Evolutionary conservation across 345 rosid species (phyloP), one percentile per base, ranked within the genome.

Genomic region (Dovyalis caffra): DNA sequence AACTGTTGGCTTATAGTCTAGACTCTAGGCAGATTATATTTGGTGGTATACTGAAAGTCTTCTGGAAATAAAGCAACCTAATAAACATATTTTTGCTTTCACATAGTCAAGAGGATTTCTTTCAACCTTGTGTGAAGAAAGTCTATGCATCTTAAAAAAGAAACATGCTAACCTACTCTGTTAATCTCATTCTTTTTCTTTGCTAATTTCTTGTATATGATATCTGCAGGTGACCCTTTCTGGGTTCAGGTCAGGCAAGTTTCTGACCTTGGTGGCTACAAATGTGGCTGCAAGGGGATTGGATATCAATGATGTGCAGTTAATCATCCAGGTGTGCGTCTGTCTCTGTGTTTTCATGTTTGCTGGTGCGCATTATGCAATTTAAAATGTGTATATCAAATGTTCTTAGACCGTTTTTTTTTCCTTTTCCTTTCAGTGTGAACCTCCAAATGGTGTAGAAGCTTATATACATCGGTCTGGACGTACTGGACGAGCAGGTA

Each of bases 401-500:
- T 26, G 12, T 57, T 57, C 74, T 81, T 6, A 83, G n/a, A n/a
- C n/a, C n/a, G n/a, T n/a, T n/a, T n/a, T n/a, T n/a, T 16, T 14
- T 12, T n/a, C 11, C 68, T 63, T 61, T 68, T 18, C 77, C 21
- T 75, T 85, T 28, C 68, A 96, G 99, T 92, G 97, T 81, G 98
- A 93, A 85, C 98, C 99, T 60, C 99, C 99, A 10, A 97, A 95
- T 61, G 99, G 93, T 64, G 97, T 93, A 32, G 98, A 96, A 87
- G 97, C 89, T 18, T 96, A 96, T 53, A 96, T 96, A 26, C 99
- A 96, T 86, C 90, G 99, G 64, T 96, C 99, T 69, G 99, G 99
- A 74, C 89, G 98, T 68, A 96, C 99, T 6, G 99, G 99, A 84
- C 90, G 99, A 85, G 99, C 98, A 70, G 98, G 99, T 91, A 83